phyloP scores from a whole-genome alignment of 495 filamentous ascomycete species.

The Hyaloscypha variabilis region DNA sequence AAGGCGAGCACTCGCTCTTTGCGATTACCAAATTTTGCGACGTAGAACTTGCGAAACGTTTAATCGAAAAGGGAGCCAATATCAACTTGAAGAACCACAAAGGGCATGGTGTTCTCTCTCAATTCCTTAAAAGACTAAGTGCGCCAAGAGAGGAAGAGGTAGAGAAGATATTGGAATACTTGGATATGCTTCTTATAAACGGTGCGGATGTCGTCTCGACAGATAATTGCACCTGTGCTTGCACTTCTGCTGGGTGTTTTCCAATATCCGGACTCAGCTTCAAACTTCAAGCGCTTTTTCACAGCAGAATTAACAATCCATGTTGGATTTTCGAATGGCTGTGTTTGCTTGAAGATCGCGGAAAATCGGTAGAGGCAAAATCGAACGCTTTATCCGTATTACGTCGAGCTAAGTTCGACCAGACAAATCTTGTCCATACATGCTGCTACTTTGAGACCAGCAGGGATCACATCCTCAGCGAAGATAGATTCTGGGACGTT shows the following conservation, averaged over 20 bases:
- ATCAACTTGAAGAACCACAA: slow-evolving; percentile 8
- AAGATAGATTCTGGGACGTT: slow-evolving; percentile 5
- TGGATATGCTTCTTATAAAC: slow-evolving; percentile 9
- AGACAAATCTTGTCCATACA: slow-evolving; percentile 10
- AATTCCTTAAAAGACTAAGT: neutral
- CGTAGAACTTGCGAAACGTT: neutral
- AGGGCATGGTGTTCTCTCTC: slow-evolving; percentile 9
- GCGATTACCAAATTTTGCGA: slow-evolving; percentile 5
- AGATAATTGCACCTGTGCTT: slow-evolving; percentile 3
- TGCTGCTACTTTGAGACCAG: slow-evolving; percentile 3
- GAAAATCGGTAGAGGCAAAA: slow-evolving; percentile 1
- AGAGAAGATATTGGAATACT: slow-evolving; percentile 1
- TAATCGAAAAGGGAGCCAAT: slow-evolving; percentile 10
- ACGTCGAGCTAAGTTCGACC: slow-evolving; percentile 6
- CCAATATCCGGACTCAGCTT: slow-evolving; percentile 11
- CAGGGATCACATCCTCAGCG: neutral
- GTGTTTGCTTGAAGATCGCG: slow-evolving; percentile 1
- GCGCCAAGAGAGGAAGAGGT: neutral
- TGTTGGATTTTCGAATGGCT: slow-evolving; percentile 4
- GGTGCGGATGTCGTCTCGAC: slow-evolving; percentile 12
- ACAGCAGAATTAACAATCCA: neutral
- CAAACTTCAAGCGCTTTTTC: neutral
- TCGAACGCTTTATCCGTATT: neutral
- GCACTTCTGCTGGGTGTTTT: neutral
- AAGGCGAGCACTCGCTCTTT: slow-evolving; percentile 15